Evolutionary conservation across 2,329 filamentous ascomycete species (phyloP), one percentile per base, ranked within the genome.

Genomic region (Fusarium pininemorale): DNA sequence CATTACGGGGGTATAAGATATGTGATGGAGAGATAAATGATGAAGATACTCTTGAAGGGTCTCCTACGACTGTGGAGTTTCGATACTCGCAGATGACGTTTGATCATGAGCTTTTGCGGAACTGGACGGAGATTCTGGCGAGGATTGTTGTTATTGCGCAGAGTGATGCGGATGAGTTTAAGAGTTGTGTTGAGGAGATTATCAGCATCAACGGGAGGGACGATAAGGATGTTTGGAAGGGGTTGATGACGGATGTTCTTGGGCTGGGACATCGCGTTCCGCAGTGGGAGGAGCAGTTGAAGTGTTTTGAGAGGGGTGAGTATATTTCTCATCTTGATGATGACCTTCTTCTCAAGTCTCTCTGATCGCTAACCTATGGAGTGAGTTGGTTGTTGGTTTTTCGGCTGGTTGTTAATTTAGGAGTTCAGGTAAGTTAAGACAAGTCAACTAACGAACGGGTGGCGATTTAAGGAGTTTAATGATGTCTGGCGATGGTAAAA

Each of bases 81-180:
- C 66, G 74, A 1, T 77, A 80, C 12, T 62, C 77, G 3, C 78
- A 78, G n/a, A 76, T 76, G 73, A 77, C 69, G 16, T 80, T 80
- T 44, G 73, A 79, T 30, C 56, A 63, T 7, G 51, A 22, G 13
- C 69, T 78, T 13, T 45, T 80, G 5, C 59, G 60, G 3, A 74
- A 72, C 42, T 80, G 79, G 79, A 53, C 53, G 1, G 71, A 77
- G 18, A 32, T 80, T 14, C 55, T 71, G 3, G 51, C 64, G 5
- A 56, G 60, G 4, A 63, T 79, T 16, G 66, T 73, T 0, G 38
- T 70, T 6, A 48, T 80, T 37, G 77, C 75, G 0, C 70, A 65
- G 14, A 38, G 66, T 0, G 55, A 63, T 9, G 48, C 53, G 3
- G 50, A 11, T 0, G 35, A 45, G 13, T 79, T 69, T 50, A 68